Percentiles rank a stretch among this genome's conserved stretches.
These are phyloP conservation scores for Thelonectria rubi DNA, from an alignment of 2,329 filamentous ascomycete species.

Conservation along the genomic window DNA sequence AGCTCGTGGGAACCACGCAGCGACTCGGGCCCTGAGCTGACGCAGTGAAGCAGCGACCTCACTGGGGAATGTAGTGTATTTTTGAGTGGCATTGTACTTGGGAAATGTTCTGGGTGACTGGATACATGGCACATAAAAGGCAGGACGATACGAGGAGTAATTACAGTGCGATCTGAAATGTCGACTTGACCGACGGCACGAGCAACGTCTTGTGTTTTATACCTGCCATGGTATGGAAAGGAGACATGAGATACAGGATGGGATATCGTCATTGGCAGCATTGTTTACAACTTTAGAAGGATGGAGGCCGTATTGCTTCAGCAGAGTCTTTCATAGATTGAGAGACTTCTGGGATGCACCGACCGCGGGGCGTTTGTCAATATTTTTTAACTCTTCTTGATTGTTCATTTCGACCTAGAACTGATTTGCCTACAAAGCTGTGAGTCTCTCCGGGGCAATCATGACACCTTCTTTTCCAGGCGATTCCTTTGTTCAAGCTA, in stretches of 20 bases:
- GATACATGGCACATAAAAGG: slow-evolving; percentile 22
- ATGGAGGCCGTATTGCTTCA: background rate
- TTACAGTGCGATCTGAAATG: background rate
- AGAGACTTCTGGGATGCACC: background rate
- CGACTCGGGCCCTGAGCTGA: slow-evolving; percentile 70
- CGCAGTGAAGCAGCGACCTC: slow-evolving; percentile 9
- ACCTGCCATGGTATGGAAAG: background rate
- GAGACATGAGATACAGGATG: background rate
- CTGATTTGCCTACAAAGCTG: background rate
- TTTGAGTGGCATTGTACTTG: slow-evolving; percentile 24
- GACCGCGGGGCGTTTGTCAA: background rate
- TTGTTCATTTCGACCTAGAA: no score
- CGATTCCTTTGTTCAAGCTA: background rate
- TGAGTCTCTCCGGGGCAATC: background rate
- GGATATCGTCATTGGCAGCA: background rate
- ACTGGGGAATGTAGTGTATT: slow-evolving; percentile 25
- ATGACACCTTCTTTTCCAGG: background rate
- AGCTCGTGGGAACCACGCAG: slow-evolving; percentile 69
- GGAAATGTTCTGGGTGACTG: slow-evolving; percentile 19
- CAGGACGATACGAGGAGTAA: slow-evolving; percentile 11
- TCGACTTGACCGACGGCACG: background rate
- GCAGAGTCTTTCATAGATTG: background rate
- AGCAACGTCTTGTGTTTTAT: background rate
- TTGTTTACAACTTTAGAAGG: background rate
- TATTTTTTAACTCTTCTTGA: background rate